A percentile compares a stretch with the other conserved stretches of the same genome.
phyloP scores from a whole-genome alignment of 2,329 filamentous ascomycete species.

The Akanthomyces lecanii region DNA sequence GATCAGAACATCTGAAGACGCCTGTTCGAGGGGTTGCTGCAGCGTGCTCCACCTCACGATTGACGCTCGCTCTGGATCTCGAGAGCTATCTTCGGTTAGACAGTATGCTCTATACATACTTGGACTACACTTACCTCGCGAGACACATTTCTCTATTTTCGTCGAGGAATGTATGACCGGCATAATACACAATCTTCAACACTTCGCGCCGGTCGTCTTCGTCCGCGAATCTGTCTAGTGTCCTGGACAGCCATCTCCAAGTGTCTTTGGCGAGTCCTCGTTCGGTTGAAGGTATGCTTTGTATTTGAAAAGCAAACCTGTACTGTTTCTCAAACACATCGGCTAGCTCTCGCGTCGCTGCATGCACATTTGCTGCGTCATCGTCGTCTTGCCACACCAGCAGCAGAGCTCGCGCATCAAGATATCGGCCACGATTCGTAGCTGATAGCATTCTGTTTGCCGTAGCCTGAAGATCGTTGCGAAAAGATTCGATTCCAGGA shows the following conservation, averaged over 20 bases:
- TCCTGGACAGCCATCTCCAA: slow-evolving; percentile 50
- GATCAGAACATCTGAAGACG: slow-evolving; percentile 51
- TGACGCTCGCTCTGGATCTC: slow-evolving; percentile 40
- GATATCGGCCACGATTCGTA: slow-evolving; percentile 50
- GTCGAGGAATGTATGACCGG: slow-evolving; percentile 51
- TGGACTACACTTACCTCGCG: slow-evolving; percentile 42
- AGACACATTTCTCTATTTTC: slow-evolving; percentile 54
- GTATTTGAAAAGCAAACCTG: slow-evolving; percentile 45
- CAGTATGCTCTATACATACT: not conserved
- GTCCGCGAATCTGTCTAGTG: slow-evolving; percentile 50
- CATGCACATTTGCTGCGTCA: slow-evolving; percentile 36
- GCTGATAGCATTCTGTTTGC: slow-evolving; percentile 47
- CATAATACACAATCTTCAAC: slow-evolving; percentile 57
- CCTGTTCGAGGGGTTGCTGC: slow-evolving; percentile 53
- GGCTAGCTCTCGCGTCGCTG: slow-evolving; percentile 44
- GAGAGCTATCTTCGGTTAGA: slow-evolving; percentile 38
- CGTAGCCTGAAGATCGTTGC: slow-evolving; percentile 49
- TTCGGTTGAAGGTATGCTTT: slow-evolving; percentile 44
- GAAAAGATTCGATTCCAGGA: slow-evolving; percentile 48
- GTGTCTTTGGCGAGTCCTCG: slow-evolving; percentile 44
- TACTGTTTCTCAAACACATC: slow-evolving; percentile 50
- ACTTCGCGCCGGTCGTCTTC: slow-evolving; percentile 51
- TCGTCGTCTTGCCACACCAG: slow-evolving; percentile 54
- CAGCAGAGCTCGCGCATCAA: slow-evolving; percentile 48
- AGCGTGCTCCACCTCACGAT: slow-evolving; percentile 53